Percentiles rank a stretch among this genome's conserved stretches.
Conservation (phyloP, 2,329 filamentous ascomycete species). For the Phialocephala subalpina region DNA sequence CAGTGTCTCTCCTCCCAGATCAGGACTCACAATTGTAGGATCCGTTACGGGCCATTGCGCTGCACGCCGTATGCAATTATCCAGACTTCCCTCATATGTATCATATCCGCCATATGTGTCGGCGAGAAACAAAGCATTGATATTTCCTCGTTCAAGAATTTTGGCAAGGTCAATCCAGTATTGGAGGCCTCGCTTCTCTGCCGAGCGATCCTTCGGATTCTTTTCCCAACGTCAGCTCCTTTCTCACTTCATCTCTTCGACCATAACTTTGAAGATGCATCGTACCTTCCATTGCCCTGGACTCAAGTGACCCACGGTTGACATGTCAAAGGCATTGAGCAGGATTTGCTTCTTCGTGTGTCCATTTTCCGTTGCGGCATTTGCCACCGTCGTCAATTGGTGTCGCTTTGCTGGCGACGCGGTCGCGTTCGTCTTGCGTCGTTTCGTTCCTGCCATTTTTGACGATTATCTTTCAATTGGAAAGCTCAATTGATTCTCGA, state of each 20-base stretch:
- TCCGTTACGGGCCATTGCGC: conserved; percentile 77
- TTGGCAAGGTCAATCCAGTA: conserved; percentile 73
- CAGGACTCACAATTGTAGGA: conserved; percentile 61
- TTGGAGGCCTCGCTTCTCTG: conserved; percentile 64
- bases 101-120: conserved; percentile 69
- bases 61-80: conserved; percentile 66
- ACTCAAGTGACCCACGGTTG: conserved; percentile 7
- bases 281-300: conserved; percentile 13
- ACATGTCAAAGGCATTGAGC: conserved; percentile 14
- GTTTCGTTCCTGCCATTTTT: conserved; percentile 10
- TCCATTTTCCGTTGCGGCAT: neutral
- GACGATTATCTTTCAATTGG: neutral
- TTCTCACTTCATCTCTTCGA: neutral
- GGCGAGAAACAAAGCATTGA: conserved; percentile 71
- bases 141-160: conserved; percentile 65
- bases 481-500: neutral
- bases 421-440: neutral
- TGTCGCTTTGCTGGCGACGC: neutral
- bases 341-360: conserved; percentile 6
- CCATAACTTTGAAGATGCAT: neutral
- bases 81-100: conserved; percentile 65
- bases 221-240: conserved; percentile 39
- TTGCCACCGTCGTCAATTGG: neutral
- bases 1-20: too few species aligned
- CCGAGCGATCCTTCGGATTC: conserved; percentile 68